Evolutionary conservation across 2,329 filamentous ascomycete species (phyloP), one percentile per base, ranked within the genome.

Genomic region (Colletotrichum lindemuthianum): DNA sequence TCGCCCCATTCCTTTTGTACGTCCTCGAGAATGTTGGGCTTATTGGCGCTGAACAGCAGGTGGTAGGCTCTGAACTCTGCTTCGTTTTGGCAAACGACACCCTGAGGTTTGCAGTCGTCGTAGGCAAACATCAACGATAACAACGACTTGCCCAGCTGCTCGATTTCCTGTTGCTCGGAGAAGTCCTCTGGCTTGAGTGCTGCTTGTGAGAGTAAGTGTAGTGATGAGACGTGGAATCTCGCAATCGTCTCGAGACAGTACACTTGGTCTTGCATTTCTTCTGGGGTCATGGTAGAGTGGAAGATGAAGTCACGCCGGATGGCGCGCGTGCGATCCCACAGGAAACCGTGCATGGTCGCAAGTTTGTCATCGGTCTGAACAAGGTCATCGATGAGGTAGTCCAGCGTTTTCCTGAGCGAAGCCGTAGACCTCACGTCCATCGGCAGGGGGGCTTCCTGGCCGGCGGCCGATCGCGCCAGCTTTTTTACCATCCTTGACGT

Each of bases 231-330:
- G 72, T 91, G 89, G 63, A 91, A 90, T 56, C 89, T 83, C 11
- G 86, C 83, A 60, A 91, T 90, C 32, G 84, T 86, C 72, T 91
- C 89, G 24, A 90, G 78, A 41, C 87, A 87, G 70, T 89, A 88
- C 9, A 90, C 81, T 68, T 89, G 83, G 16, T 84, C 81, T 33
- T 79, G 80, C 71, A 88, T 81, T 69, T 90, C 88, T 2, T 85
- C 80, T 2, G 81, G 72, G 3, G 79, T 83, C 75, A 90, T 82
- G 56, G 83, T 82, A 4, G 88, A 88, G 67, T 91, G 88, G 64
- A 90, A 89, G 15, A 87, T 87, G 69, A 91, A 89, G 71, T 91
- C 89, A 66, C 88, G 85, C 32, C 89, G 86, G 60, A 91, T 87
- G 8, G 88, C 88, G 61, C 89, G 81, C 24, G 88, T 90, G 47